These are phyloP conservation scores for Mimosa bimucronata DNA, from an alignment of 306 rosid species.

Conservation along the genomic window DNA sequence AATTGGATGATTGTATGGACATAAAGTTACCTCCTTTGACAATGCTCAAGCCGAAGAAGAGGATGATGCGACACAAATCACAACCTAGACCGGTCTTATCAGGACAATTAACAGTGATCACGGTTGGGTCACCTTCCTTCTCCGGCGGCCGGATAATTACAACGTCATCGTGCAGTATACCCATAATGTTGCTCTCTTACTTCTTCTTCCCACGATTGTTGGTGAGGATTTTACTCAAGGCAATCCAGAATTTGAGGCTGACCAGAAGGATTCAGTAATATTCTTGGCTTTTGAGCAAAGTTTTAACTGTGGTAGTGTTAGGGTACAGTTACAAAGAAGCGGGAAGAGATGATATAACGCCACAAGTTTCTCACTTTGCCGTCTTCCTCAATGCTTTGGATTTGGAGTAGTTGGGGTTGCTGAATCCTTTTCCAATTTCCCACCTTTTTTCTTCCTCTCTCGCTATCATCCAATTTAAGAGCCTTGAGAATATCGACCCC, in stretches of 20 bases:
- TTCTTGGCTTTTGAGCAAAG: slow-evolving; percentile 11
- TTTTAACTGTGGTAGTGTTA: slow-evolving; percentile 5
- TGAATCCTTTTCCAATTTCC: slow-evolving; percentile 38
- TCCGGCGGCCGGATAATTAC: slow-evolving; percentile 69
- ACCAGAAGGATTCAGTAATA: neutral
- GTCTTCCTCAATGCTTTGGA: slow-evolving; percentile 7
- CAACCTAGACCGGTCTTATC: slow-evolving; percentile 95
- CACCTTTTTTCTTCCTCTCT: neutral
- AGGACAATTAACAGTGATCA: slow-evolving; percentile 91
- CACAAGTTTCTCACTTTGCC: neutral
- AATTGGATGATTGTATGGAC: neutral
- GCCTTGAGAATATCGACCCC: slow-evolving; percentile 21
- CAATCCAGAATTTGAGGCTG: neutral
- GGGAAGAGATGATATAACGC: neutral
- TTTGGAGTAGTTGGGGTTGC: slow-evolving; percentile 28
- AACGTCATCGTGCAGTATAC: slow-evolving; percentile 76
- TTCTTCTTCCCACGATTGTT: neutral
- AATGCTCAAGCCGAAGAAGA: slow-evolving; percentile 91
- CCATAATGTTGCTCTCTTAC: slow-evolving; percentile 54
- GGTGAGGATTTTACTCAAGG: slow-evolving; percentile 9
- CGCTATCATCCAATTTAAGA: neutral
- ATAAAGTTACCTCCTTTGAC: slow-evolving; percentile 77
- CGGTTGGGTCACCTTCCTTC: slow-evolving; percentile 68
- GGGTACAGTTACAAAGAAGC: slow-evolving; percentile 11
- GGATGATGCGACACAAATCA: slow-evolving; percentile 94